These are phyloP conservation scores for Saccharum officinarum DNA, from an alignment of 176 grass and related monocot species.

Conservation along the genomic window DNA sequence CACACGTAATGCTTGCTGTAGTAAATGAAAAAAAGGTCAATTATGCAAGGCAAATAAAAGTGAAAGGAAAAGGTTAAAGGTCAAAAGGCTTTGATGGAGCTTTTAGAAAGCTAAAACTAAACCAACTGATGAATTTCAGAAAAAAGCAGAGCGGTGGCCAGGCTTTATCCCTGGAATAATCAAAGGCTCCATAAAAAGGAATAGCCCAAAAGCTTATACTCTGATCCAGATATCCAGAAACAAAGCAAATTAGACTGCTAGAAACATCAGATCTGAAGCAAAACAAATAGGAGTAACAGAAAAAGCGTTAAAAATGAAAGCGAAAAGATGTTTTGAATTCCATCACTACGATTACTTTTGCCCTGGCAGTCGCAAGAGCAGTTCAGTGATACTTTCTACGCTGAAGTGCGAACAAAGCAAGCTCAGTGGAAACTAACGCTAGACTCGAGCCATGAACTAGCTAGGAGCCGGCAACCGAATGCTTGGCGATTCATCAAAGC, in stretches of 20 bases:
- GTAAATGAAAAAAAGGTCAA: constrained; percentile 4
- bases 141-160: constrained; percentile 7
- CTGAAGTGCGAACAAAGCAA: neutral
- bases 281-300: neutral
- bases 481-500: constrained; percentile 17
- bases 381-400: neutral
- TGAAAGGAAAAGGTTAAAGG: neutral
- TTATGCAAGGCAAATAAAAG: constrained; percentile 11
- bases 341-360: neutral
- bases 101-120: constrained; percentile 3
- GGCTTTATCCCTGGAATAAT: neutral
- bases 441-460: neutral
- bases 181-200: neutral
- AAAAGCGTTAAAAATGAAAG: neutral
- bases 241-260: neutral
- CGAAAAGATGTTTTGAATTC: neutral
- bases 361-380: neutral
- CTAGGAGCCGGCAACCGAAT: constrained; percentile 5
- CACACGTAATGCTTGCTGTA: neutral
- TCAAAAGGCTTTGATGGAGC: constrained; percentile 30
- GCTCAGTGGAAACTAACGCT: neutral
- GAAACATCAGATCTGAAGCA: constrained; percentile 31
- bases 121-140: constrained; percentile 26
- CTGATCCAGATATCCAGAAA: neutral
- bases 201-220: constrained; percentile 1